phyloP scores from a whole-genome alignment of 805 yeast species.

The Saccharomycopsis schoenii region DNA sequence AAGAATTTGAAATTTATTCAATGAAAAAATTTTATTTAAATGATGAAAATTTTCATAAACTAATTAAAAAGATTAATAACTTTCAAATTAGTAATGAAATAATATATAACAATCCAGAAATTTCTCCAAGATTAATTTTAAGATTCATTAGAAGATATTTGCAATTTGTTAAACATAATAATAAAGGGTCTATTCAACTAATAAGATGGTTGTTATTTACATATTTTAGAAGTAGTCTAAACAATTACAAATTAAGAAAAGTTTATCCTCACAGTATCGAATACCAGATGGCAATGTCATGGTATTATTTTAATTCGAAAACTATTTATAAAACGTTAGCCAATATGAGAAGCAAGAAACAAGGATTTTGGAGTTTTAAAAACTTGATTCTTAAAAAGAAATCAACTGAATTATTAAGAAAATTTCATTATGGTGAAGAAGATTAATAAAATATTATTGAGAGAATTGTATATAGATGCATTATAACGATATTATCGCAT shows the following conservation, averaged over 20 bases:
- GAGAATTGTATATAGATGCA: neutral
- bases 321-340: neutral
- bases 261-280: neutral
- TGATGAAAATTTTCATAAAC: neutral
- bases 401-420: neutral
- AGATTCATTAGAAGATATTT: neutral
- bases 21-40: neutral
- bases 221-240: neutral
- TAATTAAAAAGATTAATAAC: neutral
- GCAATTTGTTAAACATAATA: neutral
- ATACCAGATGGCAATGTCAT: neutral
- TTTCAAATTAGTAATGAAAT: neutral
- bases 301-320: neutral
- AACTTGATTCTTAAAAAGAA: neutral
- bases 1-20: neutral
- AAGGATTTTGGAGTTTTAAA: neutral
- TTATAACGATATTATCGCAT: neutral
- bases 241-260: neutral
- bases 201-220: neutral
- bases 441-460: neutral
- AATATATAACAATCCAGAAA: neutral
- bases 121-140: neutral
- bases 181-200: neutral
- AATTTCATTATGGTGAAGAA: neutral
- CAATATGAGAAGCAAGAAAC: neutral